Base-by-base conservation (phyloP, 306 rosid genomes). In the Pterocarpus macrocarpus region DNA sequence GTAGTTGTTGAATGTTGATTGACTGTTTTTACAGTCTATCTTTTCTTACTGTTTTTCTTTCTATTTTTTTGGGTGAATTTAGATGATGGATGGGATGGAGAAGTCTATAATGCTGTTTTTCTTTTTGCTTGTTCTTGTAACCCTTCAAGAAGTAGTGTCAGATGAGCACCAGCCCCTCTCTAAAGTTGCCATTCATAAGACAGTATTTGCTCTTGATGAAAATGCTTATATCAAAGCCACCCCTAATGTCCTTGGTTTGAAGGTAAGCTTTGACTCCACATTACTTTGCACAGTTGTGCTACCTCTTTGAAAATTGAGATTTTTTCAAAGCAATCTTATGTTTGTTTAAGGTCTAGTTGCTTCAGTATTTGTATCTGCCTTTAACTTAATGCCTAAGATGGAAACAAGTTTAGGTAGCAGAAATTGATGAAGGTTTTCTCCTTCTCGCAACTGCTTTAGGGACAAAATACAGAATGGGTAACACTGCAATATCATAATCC, bases 141-240 rank as follows among this genome's bases (percentile, higher is more conserved):
- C 76, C 22, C 73, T 92, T 80, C 82, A 82, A 15, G 71, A 43
- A 68, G 95, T 70, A 52, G 69, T 77, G 64, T 86, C 93, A n/a
- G 85, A 92, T 86, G 89, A 85, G 22, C 91, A 87, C 61, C 97
- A 94, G 47, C 94, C 97, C 11, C 86, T 92, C 80, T 90, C 97
- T 1, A 88, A 82, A 75, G 61, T 94, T 61, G 93, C 85, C n/a
- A 64, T 91, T 81, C 92, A 90, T 68, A 66, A 83, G 69, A 78
- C 94, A 14, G 36, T 78, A 6, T 84, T 83, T 86, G 90, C 90
- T 61, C 86, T 92, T 80, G 76, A 85, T 81, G 81, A 83, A 8
- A 16, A 50, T 33, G 89, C 97, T 81, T 80, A 52, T 83, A 78
- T 94, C 56, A 87, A 88, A 86, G 97, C 92, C 67, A 69, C 90